phyloP scores from a whole-genome alignment of 2,329 filamentous ascomycete species.

The Botryotinia narcissicola region DNA sequence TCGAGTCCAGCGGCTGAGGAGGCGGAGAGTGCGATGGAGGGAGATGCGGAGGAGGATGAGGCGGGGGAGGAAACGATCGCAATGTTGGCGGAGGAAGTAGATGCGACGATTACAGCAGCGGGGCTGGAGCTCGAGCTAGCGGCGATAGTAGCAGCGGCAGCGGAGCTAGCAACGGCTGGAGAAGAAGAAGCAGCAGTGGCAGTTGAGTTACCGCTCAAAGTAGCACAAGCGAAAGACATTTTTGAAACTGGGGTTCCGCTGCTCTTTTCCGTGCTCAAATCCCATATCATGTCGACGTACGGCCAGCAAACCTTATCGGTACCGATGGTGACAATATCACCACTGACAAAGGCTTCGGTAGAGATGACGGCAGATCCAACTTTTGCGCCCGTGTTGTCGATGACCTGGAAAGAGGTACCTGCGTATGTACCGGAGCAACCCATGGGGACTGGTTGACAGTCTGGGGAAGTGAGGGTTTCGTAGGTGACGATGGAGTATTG shows the following conservation, averaged over 20 bases:
- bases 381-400: slow-evolving; percentile 50
- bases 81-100: background rate
- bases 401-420: slow-evolving; percentile 58
- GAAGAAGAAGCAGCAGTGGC: background rate
- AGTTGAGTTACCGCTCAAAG: slow-evolving; percentile 17
- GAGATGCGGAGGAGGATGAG: background rate
- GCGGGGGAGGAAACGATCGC: background rate
- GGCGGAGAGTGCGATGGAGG: background rate
- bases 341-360: slow-evolving; percentile 56
- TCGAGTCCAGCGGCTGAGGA: background rate
- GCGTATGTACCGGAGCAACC: slow-evolving; percentile 58
- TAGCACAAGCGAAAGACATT: slow-evolving; percentile 53
- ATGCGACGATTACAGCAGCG: background rate
- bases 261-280: slow-evolving; percentile 37
- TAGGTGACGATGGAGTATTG: slow-evolving; percentile 55
- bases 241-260: slow-evolving; percentile 37
- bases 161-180: background rate
- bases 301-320: slow-evolving; percentile 57
- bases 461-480: slow-evolving; percentile 58
- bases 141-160: background rate
- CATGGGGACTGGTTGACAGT: slow-evolving; percentile 56
- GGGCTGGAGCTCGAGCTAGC: background rate
- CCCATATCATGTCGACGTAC: slow-evolving; percentile 56
- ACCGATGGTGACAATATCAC: slow-evolving; percentile 60
- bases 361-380: slow-evolving; percentile 51